Base-by-base conservation (phyloP, 331 rosid genomes). In the Telfairia occidentalis region DNA sequence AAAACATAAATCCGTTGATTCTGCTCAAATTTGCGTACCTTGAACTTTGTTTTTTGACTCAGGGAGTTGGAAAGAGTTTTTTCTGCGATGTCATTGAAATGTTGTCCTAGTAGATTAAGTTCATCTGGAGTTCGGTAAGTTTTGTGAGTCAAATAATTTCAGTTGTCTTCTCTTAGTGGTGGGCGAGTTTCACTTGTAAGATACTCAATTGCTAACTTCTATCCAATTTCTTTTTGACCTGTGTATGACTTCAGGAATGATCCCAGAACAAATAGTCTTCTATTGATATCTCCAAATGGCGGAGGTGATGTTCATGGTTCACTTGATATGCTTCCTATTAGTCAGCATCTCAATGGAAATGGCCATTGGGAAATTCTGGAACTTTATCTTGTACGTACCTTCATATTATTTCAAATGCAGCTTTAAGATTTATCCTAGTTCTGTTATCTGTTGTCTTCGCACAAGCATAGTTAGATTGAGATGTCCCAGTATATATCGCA, bases 31-130 rank as follows among this genome's bases (percentile, higher is more conserved):
- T 53, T 73, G 49, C 13, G 10, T 11, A 21, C 0, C 66, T 53
- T 73, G 75, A 53, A 52, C 64, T 74, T 79, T 64, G 73, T 77
- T n/a, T n/a, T n/a, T n/a, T 81, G 72, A 37, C 78, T 70, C 84
- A 94, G 98, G 91, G 98, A 92, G 79, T 65, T 94, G 83, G 97
- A 91, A 82, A 84, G 89, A 73, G 86, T 88, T 75, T 87, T 94
- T 71, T 81, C 87, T 76, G 84, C 90, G 78, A 82, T 94, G 79
- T 84, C 97, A 30, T 50, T 90, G 83, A 88, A 84, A 87, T 94
- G 98, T 84, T 86, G 92, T 79, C 85, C 89, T 38, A 85, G 84
- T 85, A 91, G 81, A 78, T 84, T 75, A 18, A 89, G 86, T 73
- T 89, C 91, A 66, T 57, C 90, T 58, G 81, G 85, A 82, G 76